These are phyloP conservation scores for Gnaphalium uliginosum DNA, from an alignment of 129 eudicot genomes.

Conservation along the genomic window DNA sequence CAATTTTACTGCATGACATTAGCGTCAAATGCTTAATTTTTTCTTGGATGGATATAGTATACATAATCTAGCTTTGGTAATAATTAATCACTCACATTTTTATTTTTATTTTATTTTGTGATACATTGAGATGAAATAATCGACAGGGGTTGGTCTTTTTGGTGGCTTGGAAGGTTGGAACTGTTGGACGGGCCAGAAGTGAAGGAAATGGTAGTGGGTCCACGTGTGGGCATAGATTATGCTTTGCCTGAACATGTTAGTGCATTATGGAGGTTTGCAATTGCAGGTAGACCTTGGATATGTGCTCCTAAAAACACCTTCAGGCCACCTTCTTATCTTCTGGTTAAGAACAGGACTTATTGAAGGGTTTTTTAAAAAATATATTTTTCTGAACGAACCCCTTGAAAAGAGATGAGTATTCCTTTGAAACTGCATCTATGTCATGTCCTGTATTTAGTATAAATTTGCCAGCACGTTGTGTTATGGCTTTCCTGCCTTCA, in stretches of 20 bases:
- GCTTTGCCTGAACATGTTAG: constrained; percentile 70
- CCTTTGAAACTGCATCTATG: constrained; percentile 65
- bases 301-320: constrained; percentile 91
- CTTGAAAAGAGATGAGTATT: constrained; percentile 73
- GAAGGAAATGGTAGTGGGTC: constrained; percentile 65
- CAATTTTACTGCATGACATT: background rate
- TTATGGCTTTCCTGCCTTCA: constrained; percentile 87
- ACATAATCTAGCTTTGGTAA: too few relatives aligned
- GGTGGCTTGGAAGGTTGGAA: constrained; percentile 96
- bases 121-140: background rate
- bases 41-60: background rate
- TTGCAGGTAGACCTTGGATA: constrained; percentile 81
- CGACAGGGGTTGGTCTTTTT: constrained; percentile 18
- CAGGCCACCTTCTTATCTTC: constrained; percentile 37
- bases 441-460: constrained; percentile 73
- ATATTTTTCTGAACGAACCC: constrained; percentile 52
- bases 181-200: constrained; percentile 85
- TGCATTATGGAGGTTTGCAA: constrained; percentile 89
- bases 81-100: too few relatives aligned
- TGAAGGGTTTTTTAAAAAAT: background rate
- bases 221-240: constrained; percentile 91
- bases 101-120: background rate
- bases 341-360: background rate
- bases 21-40: background rate
- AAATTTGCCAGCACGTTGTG: constrained; percentile 81